Percentiles rank a stretch among this genome's conserved stretches.
phyloP scores from a whole-genome alignment of 2,329 filamentous ascomycete genomes.

The Hypoxylon sp. region DNA sequence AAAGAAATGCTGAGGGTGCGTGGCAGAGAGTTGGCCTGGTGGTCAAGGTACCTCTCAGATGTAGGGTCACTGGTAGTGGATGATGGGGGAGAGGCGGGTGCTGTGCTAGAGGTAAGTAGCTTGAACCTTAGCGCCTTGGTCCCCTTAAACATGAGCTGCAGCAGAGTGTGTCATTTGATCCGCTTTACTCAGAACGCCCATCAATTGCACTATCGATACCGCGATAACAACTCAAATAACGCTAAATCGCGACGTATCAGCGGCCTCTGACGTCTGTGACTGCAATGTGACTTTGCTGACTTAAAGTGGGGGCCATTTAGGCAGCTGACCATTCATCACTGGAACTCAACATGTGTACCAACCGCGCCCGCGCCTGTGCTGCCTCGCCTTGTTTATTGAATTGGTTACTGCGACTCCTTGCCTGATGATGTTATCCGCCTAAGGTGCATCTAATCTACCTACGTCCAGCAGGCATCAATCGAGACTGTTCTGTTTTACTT shows the following conservation, averaged over 20 bases:
- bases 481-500: not conserved
- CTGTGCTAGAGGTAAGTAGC: conserved; percentile 10
- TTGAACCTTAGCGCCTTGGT: conserved; percentile 24
- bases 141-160: conserved; percentile 36
- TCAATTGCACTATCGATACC: conserved; percentile 44
- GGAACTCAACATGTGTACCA: conserved; percentile 24
- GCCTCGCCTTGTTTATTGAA: conserved; percentile 14
- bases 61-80: not conserved
- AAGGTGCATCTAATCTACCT: conserved; percentile 3
- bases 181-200: conserved; percentile 37
- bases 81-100: conserved; percentile 24
- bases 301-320: conserved; percentile 40
- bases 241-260: conserved; percentile 35
- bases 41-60: conserved; percentile 22
- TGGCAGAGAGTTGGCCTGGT: conserved; percentile 7
- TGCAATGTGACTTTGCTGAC: conserved; percentile 39
- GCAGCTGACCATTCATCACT: conserved; percentile 42
- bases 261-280: conserved; percentile 20
- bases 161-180: conserved; percentile 48
- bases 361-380: not conserved
- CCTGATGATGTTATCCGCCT: conserved; percentile 5
- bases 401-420: not conserved
- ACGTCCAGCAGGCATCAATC: conserved; percentile 23
- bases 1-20: conserved; percentile 20
- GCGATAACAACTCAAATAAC: conserved; percentile 36